A percentile compares a stretch with the other conserved stretches of the same genome.
Evolutionary conservation across 305 asterid species (phyloP).

Genomic region (Plantago coronopus): DNA sequence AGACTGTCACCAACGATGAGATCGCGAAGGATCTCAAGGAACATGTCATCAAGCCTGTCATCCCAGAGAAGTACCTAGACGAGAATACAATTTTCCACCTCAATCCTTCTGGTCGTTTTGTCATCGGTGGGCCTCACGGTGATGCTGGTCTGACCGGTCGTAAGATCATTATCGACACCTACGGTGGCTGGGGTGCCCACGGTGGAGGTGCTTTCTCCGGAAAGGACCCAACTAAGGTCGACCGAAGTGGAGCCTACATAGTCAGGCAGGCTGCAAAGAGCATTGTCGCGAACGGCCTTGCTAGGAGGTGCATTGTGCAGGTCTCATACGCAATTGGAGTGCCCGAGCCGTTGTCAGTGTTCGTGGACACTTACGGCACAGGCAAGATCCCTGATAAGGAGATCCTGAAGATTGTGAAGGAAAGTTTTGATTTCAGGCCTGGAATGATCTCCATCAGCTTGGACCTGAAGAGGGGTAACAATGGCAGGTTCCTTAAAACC

Average conservation of each 20-base stretch:
- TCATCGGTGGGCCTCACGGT: slow-evolving; percentile 43
- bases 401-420: slow-evolving; percentile 37
- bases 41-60: slow-evolving; percentile 40
- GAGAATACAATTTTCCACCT: slow-evolving; percentile 44
- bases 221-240: slow-evolving; percentile 41
- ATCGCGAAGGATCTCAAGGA: slow-evolving; percentile 37
- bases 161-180: slow-evolving; percentile 38
- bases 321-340: slow-evolving; percentile 41
- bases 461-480: slow-evolving; percentile 46
- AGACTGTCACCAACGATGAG: slow-evolving; percentile 40
- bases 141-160: slow-evolving; percentile 45
- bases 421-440: slow-evolving; percentile 36
- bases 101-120: slow-evolving; percentile 39
- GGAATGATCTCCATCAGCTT: slow-evolving; percentile 42
- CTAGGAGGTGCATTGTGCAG: slow-evolving; percentile 39
- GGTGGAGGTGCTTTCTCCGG: slow-evolving; percentile 39
- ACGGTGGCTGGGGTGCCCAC: slow-evolving; percentile 37
- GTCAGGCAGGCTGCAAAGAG: slow-evolving; percentile 45
- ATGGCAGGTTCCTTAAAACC: slow-evolving; percentile 34
- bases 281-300: slow-evolving; percentile 37
- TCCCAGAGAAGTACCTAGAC: slow-evolving; percentile 40
- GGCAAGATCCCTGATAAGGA: slow-evolving; percentile 43
- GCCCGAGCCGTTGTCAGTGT: slow-evolving; percentile 36
- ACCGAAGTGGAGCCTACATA: slow-evolving; percentile 37
- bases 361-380: slow-evolving; percentile 36